These are phyloP conservation scores for Mrakiaceae sp. DNA, from an alignment of 1,284 basidiomycete genomes.

Conservation along the genomic window DNA sequence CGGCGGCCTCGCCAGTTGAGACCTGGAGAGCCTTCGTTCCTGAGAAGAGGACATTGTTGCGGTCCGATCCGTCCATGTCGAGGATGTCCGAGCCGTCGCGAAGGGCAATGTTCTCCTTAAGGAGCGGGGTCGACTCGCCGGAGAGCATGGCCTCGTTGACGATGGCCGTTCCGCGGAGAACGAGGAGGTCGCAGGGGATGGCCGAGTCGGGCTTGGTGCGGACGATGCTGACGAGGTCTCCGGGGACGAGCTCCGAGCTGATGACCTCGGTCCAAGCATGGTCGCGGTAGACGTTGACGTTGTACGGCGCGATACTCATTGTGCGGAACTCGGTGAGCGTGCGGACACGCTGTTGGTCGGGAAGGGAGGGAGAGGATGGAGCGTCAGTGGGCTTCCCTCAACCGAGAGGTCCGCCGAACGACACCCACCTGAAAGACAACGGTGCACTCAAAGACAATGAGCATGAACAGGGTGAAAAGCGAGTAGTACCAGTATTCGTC, in stretches of 20 bases:
- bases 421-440: constrained; percentile 80
- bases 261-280: constrained; percentile 66
- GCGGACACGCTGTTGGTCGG: constrained; percentile 52
- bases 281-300: constrained; percentile 67
- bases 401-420: no score
- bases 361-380: background rate
- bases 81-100: constrained; percentile 62
- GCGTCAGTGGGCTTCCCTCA: background rate
- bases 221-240: constrained; percentile 75
- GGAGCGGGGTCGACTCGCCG: constrained; percentile 85
- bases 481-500: constrained; percentile 99
- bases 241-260: constrained; percentile 75
- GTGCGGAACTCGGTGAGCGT: constrained; percentile 89
- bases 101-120: constrained; percentile 84
- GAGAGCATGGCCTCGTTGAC: constrained; percentile 97
- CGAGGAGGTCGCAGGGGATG: constrained; percentile 79
- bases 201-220: constrained; percentile 72
- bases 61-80: constrained; percentile 73
- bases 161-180: constrained; percentile 78
- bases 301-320: constrained; percentile 83
- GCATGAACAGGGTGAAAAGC: constrained; percentile 92
- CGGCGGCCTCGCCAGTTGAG: constrained; percentile 29
- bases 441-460: constrained; percentile 91
- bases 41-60: constrained; percentile 79
- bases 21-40: constrained; percentile 91